These are phyloP conservation scores for Solanum medicagineum DNA, from an alignment of 257 asterid genomes.

Conservation along the genomic window DNA sequence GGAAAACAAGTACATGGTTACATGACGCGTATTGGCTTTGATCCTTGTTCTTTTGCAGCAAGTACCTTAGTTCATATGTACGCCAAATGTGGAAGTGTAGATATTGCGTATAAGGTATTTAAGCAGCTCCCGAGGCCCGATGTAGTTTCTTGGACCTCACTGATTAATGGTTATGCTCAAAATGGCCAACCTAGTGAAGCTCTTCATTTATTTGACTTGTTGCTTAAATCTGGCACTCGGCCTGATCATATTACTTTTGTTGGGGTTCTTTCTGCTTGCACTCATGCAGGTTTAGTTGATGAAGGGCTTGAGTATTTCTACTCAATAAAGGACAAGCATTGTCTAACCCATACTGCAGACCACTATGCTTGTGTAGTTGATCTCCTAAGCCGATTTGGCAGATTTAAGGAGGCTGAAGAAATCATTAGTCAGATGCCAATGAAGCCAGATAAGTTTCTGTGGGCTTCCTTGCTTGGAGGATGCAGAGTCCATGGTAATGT, in stretches of 20 bases:
- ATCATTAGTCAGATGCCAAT: constrained; percentile 42
- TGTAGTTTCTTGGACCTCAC: constrained; percentile 67
- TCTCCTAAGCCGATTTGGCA: constrained; percentile 59
- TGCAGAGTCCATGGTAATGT: constrained; percentile 61
- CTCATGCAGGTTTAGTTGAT: constrained; percentile 67
- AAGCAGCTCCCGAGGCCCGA: constrained; percentile 35
- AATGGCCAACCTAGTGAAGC: constrained; percentile 56
- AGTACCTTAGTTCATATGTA: constrained; percentile 79
- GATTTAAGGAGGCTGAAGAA: constrained; percentile 57
- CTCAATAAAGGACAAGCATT: constrained; percentile 39
- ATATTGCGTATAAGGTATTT: constrained; percentile 40
- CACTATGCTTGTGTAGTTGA: constrained; percentile 68
- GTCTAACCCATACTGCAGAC: constrained; percentile 38
- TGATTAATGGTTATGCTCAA: constrained; percentile 68
- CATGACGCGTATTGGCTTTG: constrained; percentile 46
- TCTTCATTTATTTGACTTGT: constrained; percentile 31
- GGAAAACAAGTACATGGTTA: constrained; percentile 68
- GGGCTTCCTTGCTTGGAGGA: constrained; percentile 76
- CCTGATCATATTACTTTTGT: constrained; percentile 63
- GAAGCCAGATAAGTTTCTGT: constrained; percentile 49
- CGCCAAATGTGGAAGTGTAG: constrained; percentile 55
- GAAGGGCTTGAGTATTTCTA: constrained; percentile 55
- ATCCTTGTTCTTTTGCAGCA: constrained; percentile 52
- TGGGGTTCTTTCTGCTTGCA: constrained; percentile 59
- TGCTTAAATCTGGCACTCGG: constrained; percentile 31